phyloP scores from a whole-genome alignment of 2,329 filamentous ascomycete species.

The Pseudocercospora fijiensis region DNA sequence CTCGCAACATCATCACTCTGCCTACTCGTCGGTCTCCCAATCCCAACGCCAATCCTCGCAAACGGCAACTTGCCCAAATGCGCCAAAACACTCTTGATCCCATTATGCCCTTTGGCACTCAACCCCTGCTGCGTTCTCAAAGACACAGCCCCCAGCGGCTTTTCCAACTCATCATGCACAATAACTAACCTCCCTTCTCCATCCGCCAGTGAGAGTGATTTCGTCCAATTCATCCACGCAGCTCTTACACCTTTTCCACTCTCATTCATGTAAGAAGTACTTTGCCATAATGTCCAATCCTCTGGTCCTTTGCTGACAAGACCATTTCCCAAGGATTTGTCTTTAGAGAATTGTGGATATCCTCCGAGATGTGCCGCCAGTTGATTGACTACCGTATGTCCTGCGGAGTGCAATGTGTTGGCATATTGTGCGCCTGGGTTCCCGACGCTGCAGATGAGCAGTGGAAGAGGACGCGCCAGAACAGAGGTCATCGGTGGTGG shows the following conservation, averaged over 20 bases:
- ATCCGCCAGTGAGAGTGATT: slow-evolving; percentile 32
- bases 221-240: slow-evolving; percentile 60
- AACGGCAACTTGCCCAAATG: slow-evolving; percentile 73
- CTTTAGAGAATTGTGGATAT: slow-evolving; percentile 39
- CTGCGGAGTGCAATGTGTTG: slow-evolving; percentile 81
- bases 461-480: slow-evolving; percentile 41
- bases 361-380: slow-evolving; percentile 53
- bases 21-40: slow-evolving; percentile 74
- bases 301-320: slow-evolving; percentile 48
- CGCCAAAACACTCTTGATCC: slow-evolving; percentile 65
- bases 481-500: slow-evolving; percentile 15
- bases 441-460: slow-evolving; percentile 83
- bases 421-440: slow-evolving; percentile 72
- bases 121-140: slow-evolving; percentile 56
- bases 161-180: slow-evolving; percentile 86
- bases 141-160: slow-evolving; percentile 64
- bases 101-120: slow-evolving; percentile 48
- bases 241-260: slow-evolving; percentile 69
- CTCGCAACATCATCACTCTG: slow-evolving; percentile 66
- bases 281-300: slow-evolving; percentile 68
- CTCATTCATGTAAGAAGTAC: slow-evolving; percentile 78
- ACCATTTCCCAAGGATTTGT: slow-evolving; percentile 48
- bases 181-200: slow-evolving; percentile 62
- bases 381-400: slow-evolving; percentile 71
- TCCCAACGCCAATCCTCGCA: slow-evolving; percentile 69